Percentiles rank a stretch among this genome's conserved stretches.
Evolutionary conservation across 2,329 filamentous ascomycete genomes (phyloP).

Genomic region (Gliomastix tumulicola): DNA sequence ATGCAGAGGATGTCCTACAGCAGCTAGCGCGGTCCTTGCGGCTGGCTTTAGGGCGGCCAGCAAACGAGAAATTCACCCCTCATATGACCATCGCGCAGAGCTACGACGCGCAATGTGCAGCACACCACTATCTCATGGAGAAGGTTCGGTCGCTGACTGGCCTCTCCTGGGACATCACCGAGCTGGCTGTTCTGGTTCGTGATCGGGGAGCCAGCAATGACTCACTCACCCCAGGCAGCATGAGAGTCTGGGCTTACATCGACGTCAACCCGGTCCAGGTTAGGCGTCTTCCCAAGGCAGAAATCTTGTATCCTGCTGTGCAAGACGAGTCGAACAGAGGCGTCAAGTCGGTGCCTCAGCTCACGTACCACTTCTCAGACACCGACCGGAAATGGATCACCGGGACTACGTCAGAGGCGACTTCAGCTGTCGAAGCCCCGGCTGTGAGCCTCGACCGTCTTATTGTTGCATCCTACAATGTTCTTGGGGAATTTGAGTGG

Average conservation of each 20-base stretch:
- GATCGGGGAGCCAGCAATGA: constrained; percentile 22
- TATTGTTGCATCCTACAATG: constrained; percentile 44
- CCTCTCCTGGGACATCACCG: constrained; percentile 38
- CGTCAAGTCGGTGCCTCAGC: not conserved
- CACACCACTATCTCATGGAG: constrained; percentile 42
- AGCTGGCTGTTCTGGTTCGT: constrained; percentile 46
- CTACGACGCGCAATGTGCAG: constrained; percentile 31
- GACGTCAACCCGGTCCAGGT: constrained; percentile 14
- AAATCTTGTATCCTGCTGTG: not conserved
- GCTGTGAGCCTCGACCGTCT: constrained; percentile 10
- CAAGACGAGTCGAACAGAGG: not conserved
- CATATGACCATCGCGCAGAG: constrained; percentile 59
- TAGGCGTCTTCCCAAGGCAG: not conserved
- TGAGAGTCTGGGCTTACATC: constrained; percentile 51
- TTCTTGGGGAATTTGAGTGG: constrained; percentile 42
- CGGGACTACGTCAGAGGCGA: not conserved
- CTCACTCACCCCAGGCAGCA: constrained; percentile 27
- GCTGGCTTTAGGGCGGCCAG: constrained; percentile 22
- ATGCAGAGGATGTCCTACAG: constrained; percentile 13
- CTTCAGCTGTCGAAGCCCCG: not conserved
- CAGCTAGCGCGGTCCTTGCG: constrained; percentile 26
- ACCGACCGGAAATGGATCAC: not conserved
- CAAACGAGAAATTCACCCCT: constrained; percentile 18
- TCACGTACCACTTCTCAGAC: not conserved
- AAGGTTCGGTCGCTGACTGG: constrained; percentile 42